phyloP scores from a whole-genome alignment of 306 rosid genomes.

The Rubus parviflorus region DNA sequence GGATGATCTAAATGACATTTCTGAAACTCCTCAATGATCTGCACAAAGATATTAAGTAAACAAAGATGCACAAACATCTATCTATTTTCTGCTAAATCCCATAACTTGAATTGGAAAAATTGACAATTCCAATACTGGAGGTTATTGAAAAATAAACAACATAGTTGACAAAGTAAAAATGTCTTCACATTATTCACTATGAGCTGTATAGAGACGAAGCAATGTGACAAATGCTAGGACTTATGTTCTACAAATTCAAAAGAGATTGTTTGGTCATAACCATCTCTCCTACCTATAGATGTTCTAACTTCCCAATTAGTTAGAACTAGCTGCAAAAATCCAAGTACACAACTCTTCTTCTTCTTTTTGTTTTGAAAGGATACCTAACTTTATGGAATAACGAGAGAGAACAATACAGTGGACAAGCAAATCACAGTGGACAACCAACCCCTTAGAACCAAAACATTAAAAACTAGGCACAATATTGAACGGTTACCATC shows the following conservation, averaged over 20 bases:
- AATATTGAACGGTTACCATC: too few species aligned
- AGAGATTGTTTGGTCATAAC: not conserved
- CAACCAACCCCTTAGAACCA: too few species aligned
- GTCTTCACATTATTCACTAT: not conserved
- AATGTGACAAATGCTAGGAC: not conserved
- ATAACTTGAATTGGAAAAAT: not conserved
- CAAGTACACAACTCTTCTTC: too few species aligned
- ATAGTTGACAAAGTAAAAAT: not conserved
- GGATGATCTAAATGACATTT: slow-evolving; percentile 87
- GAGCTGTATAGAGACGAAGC: not conserved
- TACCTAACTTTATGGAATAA: too few species aligned
- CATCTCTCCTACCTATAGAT: not conserved
- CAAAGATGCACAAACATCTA: not conserved
- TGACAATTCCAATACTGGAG: not conserved
- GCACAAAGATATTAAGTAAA: slow-evolving; percentile 7
- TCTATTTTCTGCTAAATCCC: not conserved
- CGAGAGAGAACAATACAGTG: too few species aligned
- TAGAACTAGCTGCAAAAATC: not conserved
- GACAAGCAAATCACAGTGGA: too few species aligned
- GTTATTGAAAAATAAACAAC: not conserved
- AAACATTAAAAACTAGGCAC: too few species aligned
- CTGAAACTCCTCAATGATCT: slow-evolving; percentile 82
- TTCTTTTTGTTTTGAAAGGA: too few species aligned
- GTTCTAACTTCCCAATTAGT: not conserved
- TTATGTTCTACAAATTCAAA: not conserved